phyloP scores from a whole-genome alignment of 163 green algal genomes.

The Dunaliella salina region DNA sequence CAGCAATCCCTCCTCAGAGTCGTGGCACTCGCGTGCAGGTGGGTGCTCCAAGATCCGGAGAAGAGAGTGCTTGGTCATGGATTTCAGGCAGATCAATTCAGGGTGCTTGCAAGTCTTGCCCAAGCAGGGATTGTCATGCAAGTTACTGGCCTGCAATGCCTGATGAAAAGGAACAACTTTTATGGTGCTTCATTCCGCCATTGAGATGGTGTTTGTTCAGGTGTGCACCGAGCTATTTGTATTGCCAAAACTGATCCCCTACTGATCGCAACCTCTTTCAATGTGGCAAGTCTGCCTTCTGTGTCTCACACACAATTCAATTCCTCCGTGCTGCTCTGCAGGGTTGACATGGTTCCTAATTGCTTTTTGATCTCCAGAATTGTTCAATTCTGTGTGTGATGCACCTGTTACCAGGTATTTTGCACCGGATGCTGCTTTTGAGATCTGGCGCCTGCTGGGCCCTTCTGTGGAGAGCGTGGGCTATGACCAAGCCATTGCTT shows the following conservation, averaged over 20 bases:
- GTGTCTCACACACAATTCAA: background rate
- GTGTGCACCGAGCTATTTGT: no score
- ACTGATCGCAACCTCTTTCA: background rate
- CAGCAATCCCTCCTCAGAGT: background rate
- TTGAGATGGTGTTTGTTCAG: background rate
- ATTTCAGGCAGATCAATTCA: background rate
- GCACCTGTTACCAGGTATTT: background rate
- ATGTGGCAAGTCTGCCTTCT: background rate
- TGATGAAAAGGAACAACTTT: background rate
- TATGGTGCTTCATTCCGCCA: background rate
- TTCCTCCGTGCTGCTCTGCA: background rate
- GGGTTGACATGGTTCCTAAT: background rate
- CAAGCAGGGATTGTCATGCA: background rate
- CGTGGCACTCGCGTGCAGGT: background rate
- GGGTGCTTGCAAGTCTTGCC: background rate
- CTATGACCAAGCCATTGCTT: conserved; percentile 8
- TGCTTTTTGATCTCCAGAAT: no score
- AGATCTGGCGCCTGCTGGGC: conserved; percentile 33
- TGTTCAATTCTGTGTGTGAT: background rate
- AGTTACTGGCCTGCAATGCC: background rate
- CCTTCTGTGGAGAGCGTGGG: conserved; percentile 21
- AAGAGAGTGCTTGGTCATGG: no score
- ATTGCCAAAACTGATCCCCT: background rate
- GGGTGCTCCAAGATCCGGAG: no score
- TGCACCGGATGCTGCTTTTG: conserved; percentile 16